Evolutionary conservation across 2,329 filamentous ascomycete genomes (phyloP).

Genomic region (Colletotrichum tofieldiae): DNA sequence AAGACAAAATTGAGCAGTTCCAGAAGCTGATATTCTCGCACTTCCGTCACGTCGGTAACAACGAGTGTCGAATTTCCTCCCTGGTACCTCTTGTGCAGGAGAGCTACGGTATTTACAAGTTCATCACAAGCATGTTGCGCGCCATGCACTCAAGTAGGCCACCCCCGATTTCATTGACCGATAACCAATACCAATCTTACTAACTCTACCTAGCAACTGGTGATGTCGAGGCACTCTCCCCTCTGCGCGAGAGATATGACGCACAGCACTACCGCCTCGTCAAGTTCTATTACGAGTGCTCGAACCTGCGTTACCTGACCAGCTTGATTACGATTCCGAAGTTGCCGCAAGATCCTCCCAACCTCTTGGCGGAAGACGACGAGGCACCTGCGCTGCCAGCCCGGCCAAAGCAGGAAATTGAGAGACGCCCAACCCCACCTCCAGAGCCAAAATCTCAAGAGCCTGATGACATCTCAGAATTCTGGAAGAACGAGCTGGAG

Average conservation of each 20-base stretch:
- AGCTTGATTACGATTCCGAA: conserved; percentile 97
- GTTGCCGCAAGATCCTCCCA: conserved; percentile 93
- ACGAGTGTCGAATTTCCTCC: conserved; percentile 96
- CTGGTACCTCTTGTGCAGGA: conserved; percentile 95
- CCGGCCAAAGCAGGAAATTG: conserved; percentile 83
- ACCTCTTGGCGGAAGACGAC: conserved; percentile 87
- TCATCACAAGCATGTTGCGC: conserved; percentile 98
- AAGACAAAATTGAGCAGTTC: conserved; percentile 98
- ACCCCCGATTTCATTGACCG: background rate
- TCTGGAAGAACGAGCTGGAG: conserved; percentile 95
- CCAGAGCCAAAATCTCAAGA: conserved; percentile 80
- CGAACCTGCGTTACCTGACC: conserved; percentile 95
- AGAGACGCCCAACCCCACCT: conserved; percentile 78
- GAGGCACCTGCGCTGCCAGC: conserved; percentile 86
- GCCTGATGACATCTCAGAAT: conserved; percentile 95
- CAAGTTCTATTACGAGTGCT: conserved; percentile 99
- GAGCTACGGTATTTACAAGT: conserved; percentile 99
- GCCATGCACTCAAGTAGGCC: conserved; percentile 94
- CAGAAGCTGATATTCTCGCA: conserved; percentile 99
- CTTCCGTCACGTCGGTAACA: conserved; percentile 91
- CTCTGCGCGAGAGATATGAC: conserved; percentile 89
- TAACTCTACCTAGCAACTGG: conserved; percentile 77
- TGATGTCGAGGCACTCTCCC: conserved; percentile 92
- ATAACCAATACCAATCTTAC: conserved; percentile 35
- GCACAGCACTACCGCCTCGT: conserved; percentile 97